Evolutionary conservation across 176 grass and related monocot species (phyloP), one percentile per base, ranked within the genome.

Genomic region (Musa itinerans): DNA sequence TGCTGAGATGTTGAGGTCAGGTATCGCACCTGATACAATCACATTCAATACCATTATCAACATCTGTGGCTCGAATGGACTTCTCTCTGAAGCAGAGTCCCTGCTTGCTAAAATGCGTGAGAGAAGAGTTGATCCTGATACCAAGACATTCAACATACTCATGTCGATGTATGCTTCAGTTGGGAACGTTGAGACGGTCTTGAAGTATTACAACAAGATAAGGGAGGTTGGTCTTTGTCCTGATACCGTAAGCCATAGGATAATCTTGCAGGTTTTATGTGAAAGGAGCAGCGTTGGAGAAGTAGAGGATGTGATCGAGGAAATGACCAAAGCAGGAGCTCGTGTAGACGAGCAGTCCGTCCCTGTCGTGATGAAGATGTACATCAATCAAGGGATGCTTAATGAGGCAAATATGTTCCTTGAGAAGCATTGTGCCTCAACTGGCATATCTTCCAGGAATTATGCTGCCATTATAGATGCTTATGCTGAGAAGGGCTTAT

Each of bases 291-390:
- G 84, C 65, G 73, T 82, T 15, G 58, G 9, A 22, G 81, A 92
- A 77, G 76, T 64, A 34, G 66, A 89, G 81, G 73, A 80, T 26
- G 65, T 86, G 73, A 86, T 89, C 11, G 10, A 64, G 12, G 76
- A 22, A 19, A 89, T 92, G 52, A 11, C 75, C 15, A 70, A 54
- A 34, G 80, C 81, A 11, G 90, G 79, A 0, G 1, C 68, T 56
- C 65, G 15, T 66, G 76, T 92, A 51, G 81, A 80, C 72, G 73
- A 86, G 29, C 90, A 92, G 73, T 89, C 82, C 13, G 13, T 84
- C 52, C 90, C 90, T 78, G 53, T 83, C 82, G 69, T 89, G 54
- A 88, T 89, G 81, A 92, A 80, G 81, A 89, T 92, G 90, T 89
- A 92, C 57, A 77, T 87, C 84, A 71, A 92, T 82, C 72, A 82